Percentiles rank a stretch among this genome's conserved stretches.
Evolutionary conservation across 306 rosid genomes (phyloP).

Genomic region (Gillenia trifoliata): DNA sequence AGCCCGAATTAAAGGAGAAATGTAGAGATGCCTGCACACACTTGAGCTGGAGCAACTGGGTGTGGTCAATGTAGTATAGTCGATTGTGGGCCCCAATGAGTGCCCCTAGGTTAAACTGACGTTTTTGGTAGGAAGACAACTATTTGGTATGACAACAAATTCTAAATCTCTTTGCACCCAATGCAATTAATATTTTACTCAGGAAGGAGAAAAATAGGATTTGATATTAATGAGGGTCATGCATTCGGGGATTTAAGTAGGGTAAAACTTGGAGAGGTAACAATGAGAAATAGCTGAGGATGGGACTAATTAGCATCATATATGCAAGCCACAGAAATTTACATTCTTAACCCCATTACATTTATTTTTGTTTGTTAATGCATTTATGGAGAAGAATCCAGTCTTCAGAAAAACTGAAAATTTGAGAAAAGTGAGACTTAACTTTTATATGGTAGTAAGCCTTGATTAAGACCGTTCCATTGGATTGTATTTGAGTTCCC

Average conservation of each 20-base stretch:
- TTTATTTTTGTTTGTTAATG: background rate
- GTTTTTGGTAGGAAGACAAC: background rate
- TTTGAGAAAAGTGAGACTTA: background rate
- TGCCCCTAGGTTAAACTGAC: background rate
- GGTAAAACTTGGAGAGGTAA: constrained; percentile 7
- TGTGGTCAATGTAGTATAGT: constrained; percentile 1
- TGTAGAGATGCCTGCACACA: background rate
- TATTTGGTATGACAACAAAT: constrained; percentile 6
- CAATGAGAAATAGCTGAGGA: background rate
- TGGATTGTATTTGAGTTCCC: background rate
- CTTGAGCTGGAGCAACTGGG: background rate
- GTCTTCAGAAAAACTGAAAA: constrained; percentile 3
- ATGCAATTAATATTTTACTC: background rate
- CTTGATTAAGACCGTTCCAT: background rate
- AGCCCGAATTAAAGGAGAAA: background rate
- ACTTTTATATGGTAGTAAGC: background rate
- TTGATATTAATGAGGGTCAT: constrained; percentile 8
- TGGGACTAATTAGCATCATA: background rate
- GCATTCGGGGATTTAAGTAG: constrained; percentile 1
- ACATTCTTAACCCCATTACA: background rate
- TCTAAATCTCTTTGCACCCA: constrained; percentile 14
- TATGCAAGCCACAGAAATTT: background rate
- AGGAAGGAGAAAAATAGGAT: constrained; percentile 11
- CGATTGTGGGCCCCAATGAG: background rate
- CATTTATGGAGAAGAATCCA: constrained; percentile 14